phyloP scores from a whole-genome alignment of 139 green algal species.

The Trebouxia sp. region DNA sequence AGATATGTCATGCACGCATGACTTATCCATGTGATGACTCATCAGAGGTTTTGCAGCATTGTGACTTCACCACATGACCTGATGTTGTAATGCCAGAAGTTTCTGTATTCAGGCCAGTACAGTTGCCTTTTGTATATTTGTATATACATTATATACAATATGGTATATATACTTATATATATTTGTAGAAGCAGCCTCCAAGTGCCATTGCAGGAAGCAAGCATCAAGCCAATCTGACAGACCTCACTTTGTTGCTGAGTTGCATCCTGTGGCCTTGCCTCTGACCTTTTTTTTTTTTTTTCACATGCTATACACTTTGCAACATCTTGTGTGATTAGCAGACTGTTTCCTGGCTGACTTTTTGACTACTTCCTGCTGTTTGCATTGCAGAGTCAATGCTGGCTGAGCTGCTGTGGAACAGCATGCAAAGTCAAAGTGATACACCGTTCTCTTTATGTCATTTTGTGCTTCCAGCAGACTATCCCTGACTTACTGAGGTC shows the following conservation, averaged over 20 bases:
- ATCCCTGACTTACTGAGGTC: not conserved
- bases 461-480: not conserved
- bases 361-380: not conserved
- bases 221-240: too few species aligned
- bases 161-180: not conserved
- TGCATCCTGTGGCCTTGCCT: too few species aligned
- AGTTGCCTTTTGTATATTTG: not conserved
- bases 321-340: too few species aligned
- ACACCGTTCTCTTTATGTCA: not conserved
- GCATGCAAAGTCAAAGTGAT: not conserved
- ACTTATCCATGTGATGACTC: not conserved
- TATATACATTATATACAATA: not conserved
- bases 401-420: not conserved
- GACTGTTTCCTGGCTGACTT: too few species aligned
- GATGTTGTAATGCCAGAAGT: not conserved
- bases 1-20: not conserved
- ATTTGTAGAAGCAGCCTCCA: not conserved
- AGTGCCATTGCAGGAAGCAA: too few species aligned
- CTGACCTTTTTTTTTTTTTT: too few species aligned
- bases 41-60: not conserved
- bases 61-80: not conserved
- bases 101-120: not conserved
- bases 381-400: not conserved
- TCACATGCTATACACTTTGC: too few species aligned
- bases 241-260: too few species aligned